phyloP scores from a whole-genome alignment of 2,329 filamentous ascomycete species.

The Aureobasidium sp. region DNA sequence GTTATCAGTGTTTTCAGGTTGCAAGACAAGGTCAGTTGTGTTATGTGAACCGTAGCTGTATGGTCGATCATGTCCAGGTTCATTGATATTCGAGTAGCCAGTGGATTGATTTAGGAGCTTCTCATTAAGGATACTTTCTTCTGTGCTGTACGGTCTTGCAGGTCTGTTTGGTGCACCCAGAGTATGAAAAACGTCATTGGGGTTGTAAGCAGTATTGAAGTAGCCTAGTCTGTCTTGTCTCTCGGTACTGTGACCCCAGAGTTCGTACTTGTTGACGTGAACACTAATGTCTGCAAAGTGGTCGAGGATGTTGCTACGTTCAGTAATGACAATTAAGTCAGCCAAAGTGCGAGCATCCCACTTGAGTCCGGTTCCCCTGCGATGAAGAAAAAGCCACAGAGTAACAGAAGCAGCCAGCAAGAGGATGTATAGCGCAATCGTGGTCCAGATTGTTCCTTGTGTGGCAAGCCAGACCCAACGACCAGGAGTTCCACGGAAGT shows the following conservation, averaged over 20 bases:
- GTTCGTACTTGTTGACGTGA: constrained; percentile 42
- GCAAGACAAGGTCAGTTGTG: constrained; percentile 45
- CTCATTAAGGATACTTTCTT: constrained; percentile 39
- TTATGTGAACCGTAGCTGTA: constrained; percentile 23
- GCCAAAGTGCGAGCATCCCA: constrained; percentile 82
- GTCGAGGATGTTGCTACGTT: constrained; percentile 67
- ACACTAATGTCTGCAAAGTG: constrained; percentile 65
- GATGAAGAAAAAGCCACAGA: constrained; percentile 56
- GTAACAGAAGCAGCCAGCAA: constrained; percentile 50
- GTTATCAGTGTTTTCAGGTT: constrained; percentile 33
- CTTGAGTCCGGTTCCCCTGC: constrained; percentile 61
- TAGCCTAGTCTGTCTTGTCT: constrained; percentile 71
- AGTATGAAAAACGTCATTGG: constrained; percentile 64
- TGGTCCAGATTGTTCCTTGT: constrained; percentile 67
- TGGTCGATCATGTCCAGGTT: constrained; percentile 20
- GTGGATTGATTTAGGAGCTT: constrained; percentile 24
- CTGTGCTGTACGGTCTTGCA: constrained; percentile 42
- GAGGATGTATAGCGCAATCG: constrained; percentile 64
- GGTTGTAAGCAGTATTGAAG: constrained; percentile 62
- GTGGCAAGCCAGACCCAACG: constrained; percentile 74
- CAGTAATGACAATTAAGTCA: constrained; percentile 68
- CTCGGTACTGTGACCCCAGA: constrained; percentile 46
- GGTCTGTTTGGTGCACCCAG: constrained; percentile 57
- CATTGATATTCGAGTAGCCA: constrained; percentile 21
- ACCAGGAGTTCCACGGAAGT: constrained; percentile 44